Conservation (phyloP, 2,329 filamentous ascomycete species). For the Talaromyces piceae region DNA sequence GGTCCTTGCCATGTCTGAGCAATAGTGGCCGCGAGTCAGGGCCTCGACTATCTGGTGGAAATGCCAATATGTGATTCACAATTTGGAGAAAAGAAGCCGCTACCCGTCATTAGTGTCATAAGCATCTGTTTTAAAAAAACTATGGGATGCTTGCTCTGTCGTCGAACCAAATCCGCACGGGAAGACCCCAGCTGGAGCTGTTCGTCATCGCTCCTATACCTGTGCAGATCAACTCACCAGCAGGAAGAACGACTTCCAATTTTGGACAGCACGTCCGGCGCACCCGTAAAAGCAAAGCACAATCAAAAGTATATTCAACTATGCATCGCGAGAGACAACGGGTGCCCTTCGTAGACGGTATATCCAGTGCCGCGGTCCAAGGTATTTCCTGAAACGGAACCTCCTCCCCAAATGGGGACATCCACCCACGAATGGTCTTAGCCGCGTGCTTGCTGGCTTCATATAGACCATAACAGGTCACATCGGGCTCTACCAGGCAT, state of each 20-base stretch:
- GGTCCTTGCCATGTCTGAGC: conserved; percentile 12
- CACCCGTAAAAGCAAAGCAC: conserved; percentile 19
- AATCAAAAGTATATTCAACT: background rate
- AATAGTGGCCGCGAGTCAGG: too few relatives aligned
- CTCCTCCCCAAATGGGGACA: conserved; percentile 27
- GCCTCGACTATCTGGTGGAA: too few relatives aligned
- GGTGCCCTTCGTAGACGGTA: conserved; percentile 32
- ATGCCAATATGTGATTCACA: conserved; percentile 17
- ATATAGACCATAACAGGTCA: conserved; percentile 35
- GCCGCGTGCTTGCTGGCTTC: conserved; percentile 29
- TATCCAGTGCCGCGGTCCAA: conserved; percentile 29
- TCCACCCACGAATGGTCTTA: conserved; percentile 38
- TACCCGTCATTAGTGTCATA: background rate
- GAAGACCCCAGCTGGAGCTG: conserved; percentile 14
- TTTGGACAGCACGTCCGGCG: conserved; percentile 32
- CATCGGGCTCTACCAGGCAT: conserved; percentile 39
- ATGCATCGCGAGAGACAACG: background rate
- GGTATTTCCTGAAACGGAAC: conserved; percentile 28
- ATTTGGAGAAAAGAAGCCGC: conserved; percentile 16
- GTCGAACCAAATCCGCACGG: conserved; percentile 11
- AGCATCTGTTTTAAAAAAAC: background rate
- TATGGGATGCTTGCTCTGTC: conserved; percentile 3
- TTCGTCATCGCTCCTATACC: conserved; percentile 33
- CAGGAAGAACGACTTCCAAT: conserved; percentile 37
- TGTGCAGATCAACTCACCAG: conserved; percentile 31